Evolutionary conservation across 1,284 basidiomycete genomes (phyloP).

Genomic region (Melampsora occidentalis): DNA sequence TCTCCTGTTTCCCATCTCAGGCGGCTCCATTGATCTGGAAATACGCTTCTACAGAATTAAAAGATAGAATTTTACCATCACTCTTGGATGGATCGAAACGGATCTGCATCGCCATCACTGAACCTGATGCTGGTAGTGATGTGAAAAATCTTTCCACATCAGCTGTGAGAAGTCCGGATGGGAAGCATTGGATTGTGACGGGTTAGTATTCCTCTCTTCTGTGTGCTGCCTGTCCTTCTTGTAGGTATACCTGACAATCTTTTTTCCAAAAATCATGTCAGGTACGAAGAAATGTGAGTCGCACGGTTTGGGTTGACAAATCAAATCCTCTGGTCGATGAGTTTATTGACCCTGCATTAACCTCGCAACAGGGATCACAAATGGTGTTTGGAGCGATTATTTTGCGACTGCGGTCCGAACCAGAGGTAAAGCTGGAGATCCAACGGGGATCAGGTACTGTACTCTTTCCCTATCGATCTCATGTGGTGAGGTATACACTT

Average conservation of each 20-base stretch:
- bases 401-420: conserved; percentile 39
- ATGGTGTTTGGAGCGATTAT: conserved; percentile 43
- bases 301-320: not conserved
- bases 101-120: conserved; percentile 44
- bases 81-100: conserved; percentile 36
- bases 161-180: conserved; percentile 32
- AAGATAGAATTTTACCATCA: conserved; percentile 13
- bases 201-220: conserved; percentile 5
- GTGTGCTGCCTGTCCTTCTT: not conserved
- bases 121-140: conserved; percentile 44
- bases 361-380: conserved; percentile 32
- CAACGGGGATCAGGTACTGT: conserved; percentile 38
- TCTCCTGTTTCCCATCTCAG: not conserved
- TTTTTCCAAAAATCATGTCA: not conserved
- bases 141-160: conserved; percentile 36
- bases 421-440: conserved; percentile 32
- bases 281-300: conserved; percentile 42
- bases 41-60: conserved; percentile 26
- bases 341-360: not conserved
- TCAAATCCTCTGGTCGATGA: not conserved
- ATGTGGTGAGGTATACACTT: not conserved
- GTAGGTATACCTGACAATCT: not conserved
- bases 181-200: conserved; percentile 41
- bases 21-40: conserved; percentile 45
- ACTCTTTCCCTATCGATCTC: not conserved